phyloP scores from a whole-genome alignment of 2,329 filamentous ascomycete species.

The Verticillium nubilum region DNA sequence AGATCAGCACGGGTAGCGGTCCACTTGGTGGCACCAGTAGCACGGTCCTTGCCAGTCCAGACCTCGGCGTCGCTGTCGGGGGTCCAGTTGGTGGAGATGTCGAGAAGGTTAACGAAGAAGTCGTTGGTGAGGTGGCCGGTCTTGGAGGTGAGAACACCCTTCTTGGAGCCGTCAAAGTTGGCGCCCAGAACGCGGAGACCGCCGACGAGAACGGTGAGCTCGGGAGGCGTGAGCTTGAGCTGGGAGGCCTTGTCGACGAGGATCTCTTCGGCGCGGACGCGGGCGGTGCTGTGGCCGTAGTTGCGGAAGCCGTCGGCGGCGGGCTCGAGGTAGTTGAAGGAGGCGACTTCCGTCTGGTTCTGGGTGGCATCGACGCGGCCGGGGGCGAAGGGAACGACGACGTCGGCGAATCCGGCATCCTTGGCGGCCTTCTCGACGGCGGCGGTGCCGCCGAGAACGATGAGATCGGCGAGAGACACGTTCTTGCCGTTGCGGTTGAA shows the following conservation, averaged over 20 bases:
- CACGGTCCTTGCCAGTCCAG: conserved; percentile 61
- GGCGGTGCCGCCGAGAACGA: conserved; percentile 65
- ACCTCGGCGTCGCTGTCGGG: conserved; percentile 43
- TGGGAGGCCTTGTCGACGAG: conserved; percentile 68
- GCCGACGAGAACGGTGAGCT: conserved; percentile 65
- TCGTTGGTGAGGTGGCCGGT: conserved; percentile 70
- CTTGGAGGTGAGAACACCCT: conserved; percentile 63
- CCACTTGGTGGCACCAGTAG: conserved; percentile 62
- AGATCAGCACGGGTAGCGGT: conserved; percentile 64
- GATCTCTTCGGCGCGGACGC: conserved; percentile 61
- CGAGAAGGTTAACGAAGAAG: conserved; percentile 77
- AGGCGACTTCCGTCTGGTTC: conserved; percentile 65
- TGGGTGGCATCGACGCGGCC: conserved; percentile 67
- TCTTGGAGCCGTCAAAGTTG: conserved; percentile 65
- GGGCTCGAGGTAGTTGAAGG: conserved; percentile 63
- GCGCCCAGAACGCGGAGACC: conserved; percentile 64
- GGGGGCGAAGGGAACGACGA: conserved; percentile 64
- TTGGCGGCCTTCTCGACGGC: conserved; percentile 67
- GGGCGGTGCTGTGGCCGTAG: conserved; percentile 58
- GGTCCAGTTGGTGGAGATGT: conserved; percentile 62
- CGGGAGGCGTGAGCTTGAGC: conserved; percentile 64
- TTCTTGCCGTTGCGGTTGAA: conserved; percentile 64
- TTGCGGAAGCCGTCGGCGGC: conserved; percentile 73
- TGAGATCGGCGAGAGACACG: conserved; percentile 70
- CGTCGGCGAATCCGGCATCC: conserved; percentile 33